Base-by-base conservation (phyloP, 176 grass and related monocot species). In the Saccharum spontaneum region DNA sequence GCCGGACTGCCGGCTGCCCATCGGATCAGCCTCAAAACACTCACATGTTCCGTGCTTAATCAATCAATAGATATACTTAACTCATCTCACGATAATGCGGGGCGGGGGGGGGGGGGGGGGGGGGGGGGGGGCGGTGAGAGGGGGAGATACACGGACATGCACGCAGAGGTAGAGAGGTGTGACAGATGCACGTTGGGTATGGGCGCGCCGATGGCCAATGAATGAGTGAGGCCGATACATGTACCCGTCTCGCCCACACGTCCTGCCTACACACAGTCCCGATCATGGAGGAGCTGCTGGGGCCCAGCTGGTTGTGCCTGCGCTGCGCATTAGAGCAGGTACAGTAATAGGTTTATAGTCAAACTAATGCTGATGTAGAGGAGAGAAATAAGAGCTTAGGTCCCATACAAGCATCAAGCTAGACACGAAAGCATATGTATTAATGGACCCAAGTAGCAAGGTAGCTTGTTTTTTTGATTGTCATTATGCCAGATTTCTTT, bases 11-110 rank as follows among this genome's bases (percentile, higher is more conserved):
- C 10, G 34, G 4, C 22, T 4, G 5, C 23, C 59, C 59, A 44
- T 65, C 38, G 30, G 77, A 80, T 68, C 78, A 34, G 63, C 61
- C 43, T 30, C 59, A 36, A 81, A 81, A 81, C 79, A 69, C 79
- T 54, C 79, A 45, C 79, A 81, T 52, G 79, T 69, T 81, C 39
- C 18, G 45, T 16, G 12, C 57, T 38, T 39, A 64, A 64, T 15
- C 37, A 30, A 5, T 30, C 43, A 44, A 64, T 15, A n/a, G 18
- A 5, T 40, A 38, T 20, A 6, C 26, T 33, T 48, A 13, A 2
- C 20, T 3, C 34, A 10, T 9, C 40, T 64, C 15, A 31, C 26
- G 83, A 86, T 86, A 89, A 89, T 15, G 52, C 4, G 0, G 43
- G 28, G 28, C 1, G 28, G 1, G 28, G 28, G 28, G 28, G 28